These are phyloP conservation scores for Blastocystis sp. DNA, from an alignment of 352 stramenopile species.

Conservation along the genomic window DNA sequence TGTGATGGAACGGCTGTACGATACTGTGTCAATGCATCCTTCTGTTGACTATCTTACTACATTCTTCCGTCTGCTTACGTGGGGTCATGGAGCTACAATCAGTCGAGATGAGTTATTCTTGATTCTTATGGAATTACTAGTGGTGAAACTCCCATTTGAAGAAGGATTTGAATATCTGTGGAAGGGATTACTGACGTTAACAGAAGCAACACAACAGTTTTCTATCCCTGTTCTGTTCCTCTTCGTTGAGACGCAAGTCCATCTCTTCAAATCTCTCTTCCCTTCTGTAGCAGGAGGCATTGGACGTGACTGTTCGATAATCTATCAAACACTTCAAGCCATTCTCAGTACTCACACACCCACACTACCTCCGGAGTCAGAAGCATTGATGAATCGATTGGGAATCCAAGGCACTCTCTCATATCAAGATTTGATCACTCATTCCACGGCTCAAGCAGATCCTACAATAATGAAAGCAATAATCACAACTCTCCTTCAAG, in stretches of 20 bases:
- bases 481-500: too few species aligned
- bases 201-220: background rate
- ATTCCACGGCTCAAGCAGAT: too few species aligned
- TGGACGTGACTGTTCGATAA: background rate
- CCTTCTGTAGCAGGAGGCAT: slow-evolving; percentile 63
- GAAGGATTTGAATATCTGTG: background rate
- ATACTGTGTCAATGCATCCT: background rate
- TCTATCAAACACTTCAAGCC: slow-evolving; percentile 65
- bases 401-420: too few species aligned
- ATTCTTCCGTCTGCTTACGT: slow-evolving; percentile 8
- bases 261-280: slow-evolving; percentile 66
- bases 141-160: background rate
- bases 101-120: background rate
- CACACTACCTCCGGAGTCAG: too few species aligned
- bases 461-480: too few species aligned
- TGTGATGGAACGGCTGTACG: background rate
- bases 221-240: background rate
- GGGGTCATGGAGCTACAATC: background rate
- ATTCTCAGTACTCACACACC: background rate
- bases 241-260: slow-evolving; percentile 52
- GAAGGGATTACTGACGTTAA: background rate
- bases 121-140: background rate
- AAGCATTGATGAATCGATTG: too few species aligned
- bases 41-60: background rate
- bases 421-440: too few species aligned